phyloP scores from a whole-genome alignment of 495 filamentous ascomycete genomes.

The Penicillium egyptiacum region DNA sequence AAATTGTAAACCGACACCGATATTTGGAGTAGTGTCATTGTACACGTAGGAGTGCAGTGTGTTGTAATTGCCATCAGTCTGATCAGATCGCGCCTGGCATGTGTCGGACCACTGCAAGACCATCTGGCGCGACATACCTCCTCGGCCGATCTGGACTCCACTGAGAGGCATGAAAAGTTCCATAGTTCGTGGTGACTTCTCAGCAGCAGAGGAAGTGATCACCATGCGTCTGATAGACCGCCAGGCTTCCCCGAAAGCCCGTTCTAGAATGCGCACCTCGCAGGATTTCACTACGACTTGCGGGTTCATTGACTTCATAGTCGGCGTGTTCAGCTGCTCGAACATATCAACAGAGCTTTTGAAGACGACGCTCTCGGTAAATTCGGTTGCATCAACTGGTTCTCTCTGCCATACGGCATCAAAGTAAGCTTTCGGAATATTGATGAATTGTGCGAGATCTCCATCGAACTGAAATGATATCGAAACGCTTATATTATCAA shows the following conservation, averaged over 20 bases:
- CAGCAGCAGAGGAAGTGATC: constrained; percentile 41
- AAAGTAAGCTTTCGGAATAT: constrained; percentile 40
- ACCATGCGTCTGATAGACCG: constrained; percentile 41
- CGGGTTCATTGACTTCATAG: constrained; percentile 38
- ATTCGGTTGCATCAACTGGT: constrained; percentile 36
- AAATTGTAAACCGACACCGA: constrained; percentile 35
- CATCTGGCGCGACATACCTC: constrained; percentile 29
- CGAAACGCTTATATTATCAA: constrained; percentile 31
- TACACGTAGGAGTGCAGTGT: constrained; percentile 38
- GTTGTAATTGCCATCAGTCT: constrained; percentile 41
- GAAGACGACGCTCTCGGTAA: constrained; percentile 39
- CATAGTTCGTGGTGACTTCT: constrained; percentile 33
- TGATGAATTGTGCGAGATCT: constrained; percentile 36
- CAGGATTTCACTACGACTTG: constrained; percentile 34
- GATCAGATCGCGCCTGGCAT: constrained; percentile 32
- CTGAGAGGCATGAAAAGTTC: constrained; percentile 43
- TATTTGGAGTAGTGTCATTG: constrained; percentile 37
- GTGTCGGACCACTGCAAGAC: constrained; percentile 48
- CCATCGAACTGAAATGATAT: constrained; percentile 37
- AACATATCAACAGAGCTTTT: constrained; percentile 37
- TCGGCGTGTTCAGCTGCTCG: constrained; percentile 34
- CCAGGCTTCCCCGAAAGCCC: constrained; percentile 40
- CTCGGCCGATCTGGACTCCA: constrained; percentile 36
- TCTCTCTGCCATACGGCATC: constrained; percentile 38
- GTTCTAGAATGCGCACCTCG: constrained; percentile 44